These are phyloP conservation scores for Paramyrothecium sp. DNA, from an alignment of 2,329 filamentous ascomycete genomes.

Conservation along the genomic window DNA sequence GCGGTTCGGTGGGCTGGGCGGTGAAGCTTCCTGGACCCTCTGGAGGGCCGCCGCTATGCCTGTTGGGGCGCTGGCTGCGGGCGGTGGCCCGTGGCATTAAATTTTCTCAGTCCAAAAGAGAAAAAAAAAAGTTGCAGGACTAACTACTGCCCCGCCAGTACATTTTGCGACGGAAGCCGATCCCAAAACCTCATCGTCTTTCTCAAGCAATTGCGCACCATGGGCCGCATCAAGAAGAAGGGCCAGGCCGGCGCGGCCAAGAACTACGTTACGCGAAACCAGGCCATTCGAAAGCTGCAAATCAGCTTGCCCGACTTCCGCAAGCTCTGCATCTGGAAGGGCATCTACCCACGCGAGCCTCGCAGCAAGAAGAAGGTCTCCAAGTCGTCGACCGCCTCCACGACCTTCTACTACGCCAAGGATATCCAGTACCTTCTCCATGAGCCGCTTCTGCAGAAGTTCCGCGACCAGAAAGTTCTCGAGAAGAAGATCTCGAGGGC, in stretches of 20 bases:
- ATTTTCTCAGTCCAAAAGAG: conserved; percentile 25
- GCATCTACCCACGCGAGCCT: conserved; percentile 96
- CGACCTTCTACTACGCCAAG: conserved; percentile 89
- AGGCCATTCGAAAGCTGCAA: conserved; percentile 96
- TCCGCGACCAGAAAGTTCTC: conserved; percentile 94
- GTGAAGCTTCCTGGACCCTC: background rate
- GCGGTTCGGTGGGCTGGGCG: background rate
- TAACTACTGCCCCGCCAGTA: conserved; percentile 30
- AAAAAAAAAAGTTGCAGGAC: conserved; percentile 25
- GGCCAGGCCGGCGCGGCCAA: conserved; percentile 89
- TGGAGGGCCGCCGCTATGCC: conserved; percentile 10
- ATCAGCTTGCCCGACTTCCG: conserved; percentile 96
- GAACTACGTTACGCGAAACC: conserved; percentile 97
- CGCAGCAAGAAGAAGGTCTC: conserved; percentile 96
- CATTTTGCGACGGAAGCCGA: conserved; percentile 4
- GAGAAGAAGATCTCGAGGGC: conserved; percentile 97
- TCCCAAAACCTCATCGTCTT: conserved; percentile 7
- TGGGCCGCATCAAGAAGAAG: conserved; percentile 89
- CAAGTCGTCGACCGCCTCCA: conserved; percentile 84
- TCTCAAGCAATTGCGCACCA: conserved; percentile 23
- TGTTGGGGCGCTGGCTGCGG: conserved; percentile 2
- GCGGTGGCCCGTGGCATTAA: conserved; percentile 32
- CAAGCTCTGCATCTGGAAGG: conserved; percentile 99
- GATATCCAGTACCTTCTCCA: conserved; percentile 98
- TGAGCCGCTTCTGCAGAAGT: conserved; percentile 90